Percentiles rank a stretch among this genome's conserved stretches.
phyloP scores from a whole-genome alignment of 257 asterid species.

The Echium plantagineum region DNA sequence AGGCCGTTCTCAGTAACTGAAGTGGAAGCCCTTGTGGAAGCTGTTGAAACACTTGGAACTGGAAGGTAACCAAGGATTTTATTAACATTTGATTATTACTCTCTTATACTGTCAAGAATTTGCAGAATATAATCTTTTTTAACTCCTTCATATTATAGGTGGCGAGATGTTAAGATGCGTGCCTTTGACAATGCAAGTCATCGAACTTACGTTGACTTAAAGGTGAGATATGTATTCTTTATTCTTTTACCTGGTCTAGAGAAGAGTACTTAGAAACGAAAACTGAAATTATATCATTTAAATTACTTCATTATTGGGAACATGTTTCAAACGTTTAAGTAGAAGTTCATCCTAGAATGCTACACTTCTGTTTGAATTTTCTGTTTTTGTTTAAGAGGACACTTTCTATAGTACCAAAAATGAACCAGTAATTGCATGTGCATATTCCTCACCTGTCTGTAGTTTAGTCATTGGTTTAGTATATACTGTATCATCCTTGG shows the following conservation, averaged over 20 bases:
- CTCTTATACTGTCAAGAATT: not conserved
- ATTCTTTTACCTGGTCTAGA: not conserved
- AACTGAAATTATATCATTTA: too few species aligned
- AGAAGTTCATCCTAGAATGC: too few species aligned
- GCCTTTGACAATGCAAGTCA: constrained; percentile 10
- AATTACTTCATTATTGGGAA: too few species aligned
- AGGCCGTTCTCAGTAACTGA: constrained; percentile 86
- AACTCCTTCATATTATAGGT: not conserved
- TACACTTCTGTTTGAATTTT: too few species aligned
- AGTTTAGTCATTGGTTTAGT: too few species aligned
- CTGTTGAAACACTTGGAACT: constrained; percentile 87
- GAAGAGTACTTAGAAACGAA: too few species aligned
- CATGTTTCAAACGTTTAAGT: too few species aligned
- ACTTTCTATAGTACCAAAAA: too few species aligned
- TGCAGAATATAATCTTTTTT: not conserved
- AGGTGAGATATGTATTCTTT: constrained; percentile 6
- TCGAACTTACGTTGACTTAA: constrained; percentile 13
- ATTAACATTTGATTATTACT: not conserved
- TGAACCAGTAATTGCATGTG: too few species aligned
- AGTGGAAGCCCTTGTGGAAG: constrained; percentile 91
- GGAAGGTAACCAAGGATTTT: constrained; percentile 49
- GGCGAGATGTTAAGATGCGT: constrained; percentile 5
- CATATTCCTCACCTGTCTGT: too few species aligned
- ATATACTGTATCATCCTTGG: too few species aligned
- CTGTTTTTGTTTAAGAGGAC: too few species aligned